A percentile compares a stretch with the other conserved stretches of the same genome.
phyloP scores from a whole-genome alignment of 768 basidiomycete species.

The Pleurotus ostreatus region DNA sequence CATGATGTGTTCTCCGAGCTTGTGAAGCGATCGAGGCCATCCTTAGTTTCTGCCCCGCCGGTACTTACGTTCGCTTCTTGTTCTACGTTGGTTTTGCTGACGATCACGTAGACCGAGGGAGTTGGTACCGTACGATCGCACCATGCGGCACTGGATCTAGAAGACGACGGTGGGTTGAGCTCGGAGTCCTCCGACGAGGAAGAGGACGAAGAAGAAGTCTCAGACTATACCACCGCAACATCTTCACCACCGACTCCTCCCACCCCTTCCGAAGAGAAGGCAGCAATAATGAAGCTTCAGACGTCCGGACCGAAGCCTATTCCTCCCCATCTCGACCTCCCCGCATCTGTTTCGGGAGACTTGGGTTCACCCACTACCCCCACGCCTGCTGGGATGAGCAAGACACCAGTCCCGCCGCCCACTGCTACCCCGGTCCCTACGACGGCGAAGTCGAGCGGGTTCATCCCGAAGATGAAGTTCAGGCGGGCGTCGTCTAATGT shows the following conservation, averaged over 20 bases:
- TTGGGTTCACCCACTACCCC: constrained; percentile 1
- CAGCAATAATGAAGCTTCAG: not conserved
- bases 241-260: constrained; percentile 10
- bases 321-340: constrained; percentile 4
- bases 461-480: constrained; percentile 10
- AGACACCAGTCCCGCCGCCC: constrained; percentile 5
- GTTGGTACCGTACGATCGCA: constrained; percentile 78
- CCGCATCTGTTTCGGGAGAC: constrained; percentile 3
- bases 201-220: constrained; percentile 25
- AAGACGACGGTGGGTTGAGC: constrained; percentile 79
- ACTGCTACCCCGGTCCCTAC: not conserved
- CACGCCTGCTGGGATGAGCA: not conserved
- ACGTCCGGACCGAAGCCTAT: not conserved
- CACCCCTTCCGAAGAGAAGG: not conserved
- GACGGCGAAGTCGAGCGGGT: not conserved
- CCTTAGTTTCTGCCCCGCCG: constrained; percentile 73
- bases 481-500: not conserved
- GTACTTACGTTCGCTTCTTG: constrained; percentile 29
- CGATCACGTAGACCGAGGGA: constrained; percentile 63
- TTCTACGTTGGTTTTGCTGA: not conserved
- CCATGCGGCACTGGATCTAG: constrained; percentile 47
- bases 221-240: constrained; percentile 14
- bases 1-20: constrained; percentile 63
- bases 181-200: constrained; percentile 32
- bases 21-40: constrained; percentile 57